Percentiles rank a stretch among this genome's conserved stretches.
Conservation (phyloP, 2,329 filamentous ascomycete genomes). For the Metarhizium sp. region DNA sequence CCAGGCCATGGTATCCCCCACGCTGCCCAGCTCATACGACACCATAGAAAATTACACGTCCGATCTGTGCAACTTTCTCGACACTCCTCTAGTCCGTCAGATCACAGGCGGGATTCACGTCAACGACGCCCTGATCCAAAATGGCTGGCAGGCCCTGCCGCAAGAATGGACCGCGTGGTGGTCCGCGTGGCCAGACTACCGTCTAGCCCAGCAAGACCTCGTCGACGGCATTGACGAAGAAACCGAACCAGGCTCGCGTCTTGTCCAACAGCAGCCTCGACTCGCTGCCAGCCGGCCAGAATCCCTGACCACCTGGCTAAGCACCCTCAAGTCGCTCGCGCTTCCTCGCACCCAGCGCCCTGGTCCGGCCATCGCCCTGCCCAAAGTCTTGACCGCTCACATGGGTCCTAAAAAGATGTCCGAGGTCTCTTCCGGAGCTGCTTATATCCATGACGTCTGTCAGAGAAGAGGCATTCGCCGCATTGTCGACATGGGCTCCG, state of each 20-base stretch:
- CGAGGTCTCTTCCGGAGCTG: conserved; percentile 18
- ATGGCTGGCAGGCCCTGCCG: conserved; percentile 20
- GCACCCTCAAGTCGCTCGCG: conserved; percentile 13
- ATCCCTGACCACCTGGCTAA: conserved; percentile 16
- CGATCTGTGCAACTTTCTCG: conserved; percentile 14
- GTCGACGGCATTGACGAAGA: conserved; percentile 18
- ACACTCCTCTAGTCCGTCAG: conserved; percentile 18
- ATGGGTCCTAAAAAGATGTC: conserved; percentile 23
- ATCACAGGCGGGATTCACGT: conserved; percentile 25
- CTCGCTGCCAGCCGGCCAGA: conserved; percentile 6
- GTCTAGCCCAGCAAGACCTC: conserved; percentile 19
- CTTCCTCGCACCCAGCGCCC: conserved; percentile 13
- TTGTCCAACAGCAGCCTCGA: no score
- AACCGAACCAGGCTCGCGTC: neutral
- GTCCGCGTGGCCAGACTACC: conserved; percentile 17
- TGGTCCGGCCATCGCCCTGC: conserved; percentile 9
- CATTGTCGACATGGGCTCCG: conserved; percentile 17
- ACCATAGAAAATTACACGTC: conserved; percentile 13
- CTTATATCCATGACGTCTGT: conserved; percentile 17
- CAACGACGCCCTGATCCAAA: conserved; percentile 21
- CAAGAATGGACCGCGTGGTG: conserved; percentile 21
- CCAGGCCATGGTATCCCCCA: neutral
- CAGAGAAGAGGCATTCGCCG: conserved; percentile 13
- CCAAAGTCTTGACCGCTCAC: conserved; percentile 12
- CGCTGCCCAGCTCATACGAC: conserved; percentile 3